Conservation (phyloP, 2,329 filamentous ascomycete species). For the Verticillium tricorpus region DNA sequence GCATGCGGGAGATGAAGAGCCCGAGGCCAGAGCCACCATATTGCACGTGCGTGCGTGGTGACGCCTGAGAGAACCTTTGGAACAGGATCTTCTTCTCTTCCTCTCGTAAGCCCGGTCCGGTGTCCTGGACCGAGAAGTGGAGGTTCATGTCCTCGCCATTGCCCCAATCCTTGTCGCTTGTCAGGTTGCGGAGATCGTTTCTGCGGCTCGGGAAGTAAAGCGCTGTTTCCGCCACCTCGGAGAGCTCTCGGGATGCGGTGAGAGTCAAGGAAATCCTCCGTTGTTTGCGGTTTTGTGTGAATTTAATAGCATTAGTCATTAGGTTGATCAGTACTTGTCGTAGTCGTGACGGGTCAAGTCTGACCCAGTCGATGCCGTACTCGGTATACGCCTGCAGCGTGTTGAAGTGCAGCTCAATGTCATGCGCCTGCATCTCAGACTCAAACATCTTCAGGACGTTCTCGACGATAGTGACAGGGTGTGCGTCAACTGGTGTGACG, state of each 20-base stretch:
- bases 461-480: conserved; percentile 64
- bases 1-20: conserved; percentile 70
- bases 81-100: conserved; percentile 65
- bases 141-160: conserved; percentile 66
- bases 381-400: conserved; percentile 64
- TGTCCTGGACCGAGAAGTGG: conserved; percentile 68
- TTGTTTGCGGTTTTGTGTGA: conserved; percentile 55
- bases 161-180: conserved; percentile 63
- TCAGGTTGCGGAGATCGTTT: conserved; percentile 37
- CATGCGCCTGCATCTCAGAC: conserved; percentile 65
- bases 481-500: conserved; percentile 66
- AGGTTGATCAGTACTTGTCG: conserved; percentile 74
- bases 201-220: conserved; percentile 43
- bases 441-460: conserved; percentile 76
- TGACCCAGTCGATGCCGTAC: conserved; percentile 66
- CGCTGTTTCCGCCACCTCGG: conserved; percentile 32
- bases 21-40: conserved; percentile 68
- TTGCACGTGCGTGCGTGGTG: conserved; percentile 65
- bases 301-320: conserved; percentile 64
- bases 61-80: conserved; percentile 64
- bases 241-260: conserved; percentile 54
- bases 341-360: conserved; percentile 69
- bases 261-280: conserved; percentile 60
- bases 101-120: conserved; percentile 60
- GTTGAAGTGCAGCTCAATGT: conserved; percentile 65